phyloP scores from a whole-genome alignment of 345 rosid genomes.

The Ricinus communis region DNA sequence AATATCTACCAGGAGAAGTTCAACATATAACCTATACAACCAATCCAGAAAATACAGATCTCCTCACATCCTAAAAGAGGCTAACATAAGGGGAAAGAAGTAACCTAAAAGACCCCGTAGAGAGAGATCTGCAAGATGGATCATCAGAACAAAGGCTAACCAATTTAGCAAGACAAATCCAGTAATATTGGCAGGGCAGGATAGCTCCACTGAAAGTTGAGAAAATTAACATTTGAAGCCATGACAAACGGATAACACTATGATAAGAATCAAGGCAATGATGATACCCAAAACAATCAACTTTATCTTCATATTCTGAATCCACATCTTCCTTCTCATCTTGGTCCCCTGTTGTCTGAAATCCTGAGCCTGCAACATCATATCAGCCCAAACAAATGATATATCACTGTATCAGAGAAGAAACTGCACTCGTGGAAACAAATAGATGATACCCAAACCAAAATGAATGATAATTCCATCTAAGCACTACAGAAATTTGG shows the following conservation, averaged over 20 bases:
- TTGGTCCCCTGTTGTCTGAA: conserved; percentile 90
- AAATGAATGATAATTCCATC: not conserved
- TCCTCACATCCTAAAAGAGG: conserved; percentile 21
- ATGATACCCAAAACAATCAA: conserved; percentile 71
- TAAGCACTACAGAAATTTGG: not conserved
- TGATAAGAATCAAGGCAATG: conserved; percentile 59
- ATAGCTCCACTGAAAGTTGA: conserved; percentile 8
- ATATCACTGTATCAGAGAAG: not conserved
- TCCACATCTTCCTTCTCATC: conserved; percentile 86
- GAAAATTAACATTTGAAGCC: conserved; percentile 66
- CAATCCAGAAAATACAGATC: conserved; percentile 33
- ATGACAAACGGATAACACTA: conserved; percentile 67
- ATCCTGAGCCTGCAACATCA: conserved; percentile 75
- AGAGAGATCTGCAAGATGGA: conserved; percentile 13
- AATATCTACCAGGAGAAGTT: conserved; percentile 26
- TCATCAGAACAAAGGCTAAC: conserved; percentile 3
- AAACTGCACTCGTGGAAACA: not conserved
- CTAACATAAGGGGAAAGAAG: conserved; percentile 10
- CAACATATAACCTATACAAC: conserved; percentile 38
- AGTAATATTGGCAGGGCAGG: conserved; percentile 26
- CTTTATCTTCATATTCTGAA: conserved; percentile 92
- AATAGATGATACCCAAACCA: not conserved
- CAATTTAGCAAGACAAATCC: conserved; percentile 20
- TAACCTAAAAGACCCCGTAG: conserved; percentile 11
- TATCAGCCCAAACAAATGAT: not conserved